These are phyloP conservation scores for Medicago lupulina DNA, from an alignment of 306 rosid species.

Conservation along the genomic window DNA sequence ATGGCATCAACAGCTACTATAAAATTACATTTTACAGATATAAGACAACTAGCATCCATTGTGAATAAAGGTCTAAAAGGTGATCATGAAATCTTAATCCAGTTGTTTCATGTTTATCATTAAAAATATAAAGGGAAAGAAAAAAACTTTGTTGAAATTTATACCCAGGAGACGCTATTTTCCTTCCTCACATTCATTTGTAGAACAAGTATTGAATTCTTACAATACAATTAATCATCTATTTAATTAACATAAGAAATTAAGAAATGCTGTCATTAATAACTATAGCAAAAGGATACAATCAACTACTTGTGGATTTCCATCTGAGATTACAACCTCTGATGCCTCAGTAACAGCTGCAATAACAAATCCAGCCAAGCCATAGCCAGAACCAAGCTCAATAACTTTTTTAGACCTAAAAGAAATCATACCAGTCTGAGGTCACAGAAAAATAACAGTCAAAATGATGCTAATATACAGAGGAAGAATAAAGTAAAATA, in stretches of 20 bases:
- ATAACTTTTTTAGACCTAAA: constrained; percentile 82
- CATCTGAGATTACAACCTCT: constrained; percentile 89
- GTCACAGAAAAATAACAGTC: constrained; percentile 33
- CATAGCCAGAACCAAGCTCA: constrained; percentile 97
- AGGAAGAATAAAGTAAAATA: background rate
- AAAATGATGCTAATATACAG: constrained; percentile 29
- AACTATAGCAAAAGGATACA: constrained; percentile 71
- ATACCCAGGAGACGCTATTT: background rate
- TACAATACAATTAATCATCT: constrained; percentile 3
- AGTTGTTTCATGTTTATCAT: background rate
- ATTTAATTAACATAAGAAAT: constrained; percentile 8
- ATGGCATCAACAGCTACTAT: constrained; percentile 26
- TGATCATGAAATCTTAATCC: constrained; percentile 1
- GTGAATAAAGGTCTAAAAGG: background rate
- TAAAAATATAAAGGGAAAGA: background rate
- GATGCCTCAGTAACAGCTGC: constrained; percentile 82
- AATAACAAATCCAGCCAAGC: constrained; percentile 88
- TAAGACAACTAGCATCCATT: background rate
- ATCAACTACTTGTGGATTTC: constrained; percentile 92
- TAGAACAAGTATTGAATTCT: background rate
- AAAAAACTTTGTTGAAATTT: constrained; percentile 7
- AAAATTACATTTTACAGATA: constrained; percentile 13
- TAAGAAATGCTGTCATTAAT: constrained; percentile 22
- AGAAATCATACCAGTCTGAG: constrained; percentile 25
- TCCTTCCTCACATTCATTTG: constrained; percentile 17